phyloP scores from a whole-genome alignment of 345 rosid species.

The Isatis tinctoria region DNA sequence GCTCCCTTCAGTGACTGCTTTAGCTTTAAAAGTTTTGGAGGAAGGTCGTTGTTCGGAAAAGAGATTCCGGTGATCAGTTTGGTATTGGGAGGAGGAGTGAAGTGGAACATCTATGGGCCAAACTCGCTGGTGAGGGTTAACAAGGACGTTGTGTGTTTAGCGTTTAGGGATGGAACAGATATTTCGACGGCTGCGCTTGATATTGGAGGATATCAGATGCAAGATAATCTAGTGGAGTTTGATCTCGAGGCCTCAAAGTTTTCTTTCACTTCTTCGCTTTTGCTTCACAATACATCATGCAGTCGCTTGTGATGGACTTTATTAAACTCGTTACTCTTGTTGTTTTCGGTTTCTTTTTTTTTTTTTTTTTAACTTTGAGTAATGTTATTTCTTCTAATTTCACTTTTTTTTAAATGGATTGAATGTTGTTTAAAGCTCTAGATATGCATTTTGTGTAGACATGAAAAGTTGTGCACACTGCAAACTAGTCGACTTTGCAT shows the following conservation, averaged over 20 bases:
- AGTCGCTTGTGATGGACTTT: not conserved
- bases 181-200: too few relatives aligned
- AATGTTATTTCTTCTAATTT: too few relatives aligned
- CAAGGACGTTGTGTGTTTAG: not conserved
- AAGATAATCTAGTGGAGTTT: constrained; percentile 31
- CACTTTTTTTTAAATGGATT: too few relatives aligned
- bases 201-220: constrained; percentile 29
- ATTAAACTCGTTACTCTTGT: too few relatives aligned
- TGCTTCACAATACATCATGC: not conserved
- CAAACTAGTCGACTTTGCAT: too few relatives aligned
- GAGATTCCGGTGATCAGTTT: constrained; percentile 23
- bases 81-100: constrained; percentile 14
- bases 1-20: constrained; percentile 14
- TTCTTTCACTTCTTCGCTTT: constrained; percentile 31
- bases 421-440: too few relatives aligned
- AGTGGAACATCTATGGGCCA: constrained; percentile 32
- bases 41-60: not conserved
- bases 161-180: not conserved
- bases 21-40: not conserved
- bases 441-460: too few relatives aligned
- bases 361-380: too few relatives aligned
- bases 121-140: constrained; percentile 29
- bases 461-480: too few relatives aligned
- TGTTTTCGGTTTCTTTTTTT: too few relatives aligned
- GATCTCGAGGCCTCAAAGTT: constrained; percentile 25